Base-by-base conservation (phyloP, 1,284 basidiomycete genomes). In the Rhodotorula sp. region DNA sequence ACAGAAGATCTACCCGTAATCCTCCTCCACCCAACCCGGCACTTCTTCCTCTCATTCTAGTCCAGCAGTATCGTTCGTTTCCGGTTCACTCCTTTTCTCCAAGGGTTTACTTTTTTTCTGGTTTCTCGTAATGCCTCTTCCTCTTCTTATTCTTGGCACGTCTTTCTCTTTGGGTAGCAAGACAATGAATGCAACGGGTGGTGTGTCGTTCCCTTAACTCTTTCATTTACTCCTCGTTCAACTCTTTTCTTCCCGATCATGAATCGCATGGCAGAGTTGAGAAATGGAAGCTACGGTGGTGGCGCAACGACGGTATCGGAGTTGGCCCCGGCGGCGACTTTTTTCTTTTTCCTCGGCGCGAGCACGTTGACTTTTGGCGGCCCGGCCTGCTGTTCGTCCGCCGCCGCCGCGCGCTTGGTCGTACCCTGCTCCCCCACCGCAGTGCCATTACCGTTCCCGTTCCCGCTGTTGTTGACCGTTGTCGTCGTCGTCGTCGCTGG, bases 291-390 rank as follows among this genome's bases (percentile, higher is more conserved):
- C 39, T 43, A 49, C 6, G 48, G 48, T 18, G 48, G 48, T 12
- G 48, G 48, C 48, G 48, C 48, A 10, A 43, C 39, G 39, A 43
- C 39, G 7, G 39, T 1, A 14, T 12, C 39, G 5, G 51, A 8
- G 21, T 23, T n/a, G 20, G 57, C 31, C 16, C 5, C 34, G 34
- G 34, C 34, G n/a, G 39, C 39, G 18, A 39, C 31, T 59, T 70
- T 73, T 70, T 78, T 75, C 69, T 75, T 78, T 68, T 78, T 78
- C 67, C 76, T 65, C 43, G 75, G 75, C 52, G 72, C 73, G 26
- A 78, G 63, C 46, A 72, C 69, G 56, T 77, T 78, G 14, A 77
- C 70, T 29, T 56, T 61, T 20, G 59, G 49, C 54, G 64, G 70
- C 34, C 64, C 69, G 2, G 23, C 61, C 46, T 20, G 14, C 8